phyloP scores from a whole-genome alignment of 2,329 filamentous ascomycete species.

The Sporothrix pallida region DNA sequence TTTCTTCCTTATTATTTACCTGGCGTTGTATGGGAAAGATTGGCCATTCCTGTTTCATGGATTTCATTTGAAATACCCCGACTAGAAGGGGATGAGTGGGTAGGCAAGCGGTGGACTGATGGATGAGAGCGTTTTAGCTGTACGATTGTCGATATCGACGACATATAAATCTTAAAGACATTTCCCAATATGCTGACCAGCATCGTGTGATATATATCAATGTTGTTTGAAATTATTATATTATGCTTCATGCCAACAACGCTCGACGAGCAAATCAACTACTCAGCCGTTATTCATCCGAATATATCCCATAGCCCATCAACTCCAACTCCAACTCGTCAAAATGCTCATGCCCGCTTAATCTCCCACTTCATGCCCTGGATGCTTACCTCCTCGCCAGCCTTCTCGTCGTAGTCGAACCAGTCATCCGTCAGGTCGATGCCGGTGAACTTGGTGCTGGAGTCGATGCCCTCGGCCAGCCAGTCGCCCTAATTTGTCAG shows the following conservation, averaged over 20 bases:
- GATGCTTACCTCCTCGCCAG: conserved; percentile 88
- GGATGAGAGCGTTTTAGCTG: not conserved
- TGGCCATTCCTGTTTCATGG: conserved; percentile 16
- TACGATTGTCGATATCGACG: conserved; percentile 16
- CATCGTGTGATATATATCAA: not conserved
- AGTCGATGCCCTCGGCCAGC: conserved; percentile 81
- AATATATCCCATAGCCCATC: not conserved
- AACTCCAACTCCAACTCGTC: not conserved
- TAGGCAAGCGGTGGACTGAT: not conserved
- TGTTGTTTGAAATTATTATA: not conserved
- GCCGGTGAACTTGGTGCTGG: conserved; percentile 76
- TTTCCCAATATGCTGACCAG: not conserved
- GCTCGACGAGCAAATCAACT: not conserved
- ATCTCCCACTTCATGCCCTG: conserved; percentile 90
- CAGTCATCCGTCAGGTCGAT: conserved; percentile 89
- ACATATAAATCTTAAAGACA: conserved; percentile 5
- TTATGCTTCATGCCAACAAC: conserved; percentile 1
- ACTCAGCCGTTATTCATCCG: no score
- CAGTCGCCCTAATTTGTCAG: conserved; percentile 73
- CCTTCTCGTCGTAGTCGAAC: conserved; percentile 98
- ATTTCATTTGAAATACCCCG: conserved; percentile 27
- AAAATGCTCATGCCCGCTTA: conserved; percentile 61
- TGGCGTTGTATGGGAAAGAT: conserved; percentile 31
- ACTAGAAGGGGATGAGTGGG: conserved; percentile 17
- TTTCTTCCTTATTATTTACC: conserved; percentile 3